Conservation (phyloP, 768 basidiomycete genomes). For the Trametes sanguinea region DNA sequence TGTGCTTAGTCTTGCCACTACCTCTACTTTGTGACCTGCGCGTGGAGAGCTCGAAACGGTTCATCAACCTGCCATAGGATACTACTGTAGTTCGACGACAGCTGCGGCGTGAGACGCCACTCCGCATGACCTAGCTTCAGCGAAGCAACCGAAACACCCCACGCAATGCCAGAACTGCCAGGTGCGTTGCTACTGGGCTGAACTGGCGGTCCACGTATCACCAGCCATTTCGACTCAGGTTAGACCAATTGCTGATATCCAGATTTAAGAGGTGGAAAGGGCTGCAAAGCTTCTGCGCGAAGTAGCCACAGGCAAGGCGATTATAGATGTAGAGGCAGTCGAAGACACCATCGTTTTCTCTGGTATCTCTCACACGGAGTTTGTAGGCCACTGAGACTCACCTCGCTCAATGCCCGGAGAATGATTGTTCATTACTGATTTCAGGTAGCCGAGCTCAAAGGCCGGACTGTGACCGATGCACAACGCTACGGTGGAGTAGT, state of each 20-base stretch:
- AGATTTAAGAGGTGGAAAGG: slow-evolving; percentile 63
- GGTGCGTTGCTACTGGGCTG: background rate
- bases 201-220: background rate
- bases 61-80: no score
- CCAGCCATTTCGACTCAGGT: background rate
- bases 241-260: background rate
- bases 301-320: slow-evolving; percentile 53
- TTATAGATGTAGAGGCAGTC: slow-evolving; percentile 55
- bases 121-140: no score
- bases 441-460: slow-evolving; percentile 56
- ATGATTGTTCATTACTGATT: no score
- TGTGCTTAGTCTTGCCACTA: no score
- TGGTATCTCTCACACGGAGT: slow-evolving; percentile 55
- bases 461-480: slow-evolving; percentile 48
- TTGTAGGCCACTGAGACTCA: slow-evolving; percentile 48
- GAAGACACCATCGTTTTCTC: slow-evolving; percentile 67
- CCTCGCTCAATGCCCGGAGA: no score
- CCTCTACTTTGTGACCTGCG: no score
- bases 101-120: no score
- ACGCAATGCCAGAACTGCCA: slow-evolving; percentile 13
- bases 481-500: slow-evolving; percentile 51
- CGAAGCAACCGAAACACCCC: no score
- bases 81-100: no score
- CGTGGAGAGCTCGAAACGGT: no score
- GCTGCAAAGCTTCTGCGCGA: slow-evolving; percentile 58